Base-by-base conservation (phyloP, 2,329 filamentous ascomycete species). In the Hortaea werneckii region DNA sequence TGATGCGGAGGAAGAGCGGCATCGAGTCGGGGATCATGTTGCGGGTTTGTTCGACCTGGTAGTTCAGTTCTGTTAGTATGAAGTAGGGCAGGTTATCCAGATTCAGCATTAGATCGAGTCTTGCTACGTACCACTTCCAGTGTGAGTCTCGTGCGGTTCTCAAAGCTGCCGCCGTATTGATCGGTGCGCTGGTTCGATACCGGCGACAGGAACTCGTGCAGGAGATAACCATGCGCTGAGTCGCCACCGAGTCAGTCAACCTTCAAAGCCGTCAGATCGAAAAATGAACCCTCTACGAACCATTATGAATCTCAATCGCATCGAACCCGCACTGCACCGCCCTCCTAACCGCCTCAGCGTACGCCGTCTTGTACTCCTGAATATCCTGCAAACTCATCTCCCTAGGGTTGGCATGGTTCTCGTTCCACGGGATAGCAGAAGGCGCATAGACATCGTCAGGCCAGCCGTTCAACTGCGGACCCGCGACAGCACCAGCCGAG, bases 261-360 rank as follows among this genome's bases (percentile, higher is more conserved):
- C 32, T 35, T 4, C 20, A 2, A 20, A 20, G 20, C 4, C 20
- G 20, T 20, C 20, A 20, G n/a, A 35, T 35, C 32, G 37, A 39
- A 13, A 10, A 39, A 13, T n/a, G 20, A 9, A 35, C 2, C 32
- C 10, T n/a, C 20, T n/a, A 39, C 37, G 89, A 84, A 0, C 84
- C 85, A 54, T 75, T 77, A 67, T 92, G 87, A 42, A 94, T 78
- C 63, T 94, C 87, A 48, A 94, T 80, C 6, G 81, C 76, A 60
- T 94, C 87, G 41, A 86, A 77, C 0, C 87, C 87, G 1, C 80
- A 82, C 8, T 62, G 59, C 5, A 73, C 42, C 4, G 69, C 54
- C 29, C 71, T 64, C 50, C 77, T 69, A 4, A 89, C 65, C 1
- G 86, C 76, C 34, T 74, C 74, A 4, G 71, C 77, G 67, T 78